Conservation (phyloP, 768 basidiomycete species). For the Boletus barrowsii region DNA sequence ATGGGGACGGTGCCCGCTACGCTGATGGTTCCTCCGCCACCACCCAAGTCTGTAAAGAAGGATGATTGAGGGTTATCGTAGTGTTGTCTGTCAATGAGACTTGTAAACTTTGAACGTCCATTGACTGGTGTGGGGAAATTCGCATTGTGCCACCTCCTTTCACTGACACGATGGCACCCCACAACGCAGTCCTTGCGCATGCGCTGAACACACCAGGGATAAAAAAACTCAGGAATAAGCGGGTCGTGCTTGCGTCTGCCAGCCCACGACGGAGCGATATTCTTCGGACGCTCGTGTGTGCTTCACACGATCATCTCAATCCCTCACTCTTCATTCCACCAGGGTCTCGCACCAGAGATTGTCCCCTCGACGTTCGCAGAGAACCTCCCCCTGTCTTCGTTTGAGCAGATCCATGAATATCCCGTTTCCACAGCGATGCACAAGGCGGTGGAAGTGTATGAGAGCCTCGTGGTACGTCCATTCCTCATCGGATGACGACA, state of each 20-base stretch:
- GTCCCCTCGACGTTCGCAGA: slow-evolving; percentile 81
- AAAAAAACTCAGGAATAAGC: slow-evolving; percentile 68
- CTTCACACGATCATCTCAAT: neutral
- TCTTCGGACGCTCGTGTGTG: slow-evolving; percentile 62
- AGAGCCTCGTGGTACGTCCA: slow-evolving; percentile 62
- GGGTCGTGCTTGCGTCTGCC: slow-evolving; percentile 81
- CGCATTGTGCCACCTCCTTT: neutral
- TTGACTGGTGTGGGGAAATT: neutral
- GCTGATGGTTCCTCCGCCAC: slow-evolving; percentile 21
- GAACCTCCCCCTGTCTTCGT: slow-evolving; percentile 62
- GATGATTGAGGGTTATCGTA: slow-evolving; percentile 21
- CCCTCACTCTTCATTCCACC: neutral
- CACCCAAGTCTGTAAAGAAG: slow-evolving; percentile 22
- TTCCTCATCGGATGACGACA: neutral
- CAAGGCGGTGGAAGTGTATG: slow-evolving; percentile 86
- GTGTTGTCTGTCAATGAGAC: neutral
- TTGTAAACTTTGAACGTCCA: neutral
- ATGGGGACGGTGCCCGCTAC: slow-evolving; percentile 14
- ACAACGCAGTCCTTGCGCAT: slow-evolving; percentile 54
- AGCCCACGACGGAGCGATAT: slow-evolving; percentile 86
- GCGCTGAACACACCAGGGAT: slow-evolving; percentile 61
- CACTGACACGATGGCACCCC: slow-evolving; percentile 17
- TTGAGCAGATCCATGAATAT: slow-evolving; percentile 70
- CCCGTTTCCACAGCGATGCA: slow-evolving; percentile 72
- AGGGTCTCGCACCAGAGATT: slow-evolving; percentile 69